Evolutionary conservation across 192 early-diverging fungal species (phyloP).

Genomic region (Entophlyctis luteolus): DNA sequence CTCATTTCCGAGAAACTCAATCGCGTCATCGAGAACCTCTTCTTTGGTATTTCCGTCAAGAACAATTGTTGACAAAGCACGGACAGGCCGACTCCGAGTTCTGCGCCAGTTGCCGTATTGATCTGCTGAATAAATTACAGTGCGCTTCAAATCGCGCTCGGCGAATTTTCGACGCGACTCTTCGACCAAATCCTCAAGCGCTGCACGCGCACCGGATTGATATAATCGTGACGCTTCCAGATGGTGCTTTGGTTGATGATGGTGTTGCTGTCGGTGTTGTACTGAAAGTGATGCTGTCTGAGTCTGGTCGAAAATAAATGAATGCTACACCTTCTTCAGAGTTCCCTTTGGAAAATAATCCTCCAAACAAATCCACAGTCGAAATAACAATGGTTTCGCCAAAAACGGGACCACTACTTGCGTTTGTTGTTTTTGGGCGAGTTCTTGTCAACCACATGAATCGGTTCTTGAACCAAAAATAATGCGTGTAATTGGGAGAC

Average conservation of each 20-base stretch:
- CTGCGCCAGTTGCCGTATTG: slow-evolving; percentile 66
- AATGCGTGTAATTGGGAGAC: slow-evolving; percentile 43
- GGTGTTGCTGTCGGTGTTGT: too few species aligned
- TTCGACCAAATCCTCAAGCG: slow-evolving; percentile 49
- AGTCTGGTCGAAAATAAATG: slow-evolving; percentile 13
- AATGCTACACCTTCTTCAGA: slow-evolving; percentile 32
- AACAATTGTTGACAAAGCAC: slow-evolving; percentile 47
- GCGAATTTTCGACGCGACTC: slow-evolving; percentile 55
- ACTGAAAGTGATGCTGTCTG: slow-evolving; percentile 28
- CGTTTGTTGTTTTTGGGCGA: neutral
- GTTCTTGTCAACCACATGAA: slow-evolving; percentile 21
- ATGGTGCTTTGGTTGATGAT: slow-evolving; percentile 7
- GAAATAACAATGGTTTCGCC: slow-evolving; percentile 52
- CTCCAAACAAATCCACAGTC: slow-evolving; percentile 48
- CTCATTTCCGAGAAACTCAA: slow-evolving; percentile 39
- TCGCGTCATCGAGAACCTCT: slow-evolving; percentile 36
- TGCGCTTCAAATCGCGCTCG: slow-evolving; percentile 56
- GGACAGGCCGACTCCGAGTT: slow-evolving; percentile 43
- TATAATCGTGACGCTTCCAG: too few species aligned
- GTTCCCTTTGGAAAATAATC: too few species aligned
- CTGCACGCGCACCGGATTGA: slow-evolving; percentile 28
- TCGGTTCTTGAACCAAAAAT: slow-evolving; percentile 16
- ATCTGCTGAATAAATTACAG: slow-evolving; percentile 64
- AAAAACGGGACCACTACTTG: neutral
- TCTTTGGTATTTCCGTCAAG: slow-evolving; percentile 31